These are phyloP conservation scores for Penicillium psychrofluorescens DNA, from an alignment of 495 filamentous ascomycete genomes.

Conservation along the genomic window DNA sequence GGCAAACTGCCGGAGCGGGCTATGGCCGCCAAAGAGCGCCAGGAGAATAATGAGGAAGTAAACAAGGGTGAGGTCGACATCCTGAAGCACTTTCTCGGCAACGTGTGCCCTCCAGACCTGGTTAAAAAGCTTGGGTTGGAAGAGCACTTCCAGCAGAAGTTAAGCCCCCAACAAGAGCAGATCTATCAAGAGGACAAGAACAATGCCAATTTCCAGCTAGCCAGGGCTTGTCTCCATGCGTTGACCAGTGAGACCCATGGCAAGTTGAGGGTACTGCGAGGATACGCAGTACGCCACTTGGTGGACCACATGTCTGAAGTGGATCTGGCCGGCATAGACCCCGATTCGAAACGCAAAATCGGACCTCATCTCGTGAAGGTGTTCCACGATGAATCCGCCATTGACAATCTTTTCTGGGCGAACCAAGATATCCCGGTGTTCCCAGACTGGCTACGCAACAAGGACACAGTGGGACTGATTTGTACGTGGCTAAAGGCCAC, in stretches of 20 bases:
- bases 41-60: background rate
- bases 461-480: background rate
- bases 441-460: background rate
- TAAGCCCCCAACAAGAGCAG: background rate
- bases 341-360: slow-evolving; percentile 1
- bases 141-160: slow-evolving; percentile 1
- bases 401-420: slow-evolving; percentile 5
- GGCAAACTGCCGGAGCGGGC: background rate
- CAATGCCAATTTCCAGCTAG: slow-evolving; percentile 2
- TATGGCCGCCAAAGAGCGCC: background rate
- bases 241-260: background rate
- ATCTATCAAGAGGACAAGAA: slow-evolving; percentile 5
- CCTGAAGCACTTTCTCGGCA: slow-evolving; percentile 3
- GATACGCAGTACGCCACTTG: background rate
- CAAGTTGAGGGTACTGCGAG: background rate
- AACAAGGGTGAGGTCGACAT: slow-evolving; percentile 2
- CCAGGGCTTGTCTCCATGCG: background rate
- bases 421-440: background rate
- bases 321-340: slow-evolving; percentile 1
- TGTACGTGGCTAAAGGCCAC: background rate
- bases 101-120: slow-evolving; percentile 2
- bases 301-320: slow-evolving; percentile 1
- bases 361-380: slow-evolving; percentile 2
- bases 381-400: background rate
- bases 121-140: slow-evolving; percentile 2